A percentile compares a stretch with the other conserved stretches of the same genome.
phyloP scores from a whole-genome alignment of 2,329 filamentous ascomycete genomes.

The Colletotrichum sp. region DNA sequence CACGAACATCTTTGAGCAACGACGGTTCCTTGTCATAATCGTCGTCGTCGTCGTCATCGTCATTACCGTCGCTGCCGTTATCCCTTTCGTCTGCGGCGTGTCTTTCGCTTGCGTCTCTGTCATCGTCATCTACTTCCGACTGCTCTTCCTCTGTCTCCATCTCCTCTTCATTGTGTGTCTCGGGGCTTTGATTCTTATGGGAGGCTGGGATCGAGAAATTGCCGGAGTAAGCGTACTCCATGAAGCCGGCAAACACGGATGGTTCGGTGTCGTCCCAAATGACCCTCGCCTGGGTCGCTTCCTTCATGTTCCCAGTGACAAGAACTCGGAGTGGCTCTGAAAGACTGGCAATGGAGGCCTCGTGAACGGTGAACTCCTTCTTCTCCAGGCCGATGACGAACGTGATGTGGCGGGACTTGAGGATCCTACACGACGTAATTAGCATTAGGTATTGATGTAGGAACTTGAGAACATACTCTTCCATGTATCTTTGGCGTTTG shows the following conservation, averaged over 20 bases:
- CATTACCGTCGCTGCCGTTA: too few species aligned
- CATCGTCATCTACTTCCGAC: too few species aligned
- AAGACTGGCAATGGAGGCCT: neutral
- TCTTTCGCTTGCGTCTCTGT: too few species aligned
- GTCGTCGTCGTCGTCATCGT: too few species aligned
- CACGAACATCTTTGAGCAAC: too few species aligned
- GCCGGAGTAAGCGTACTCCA: neutral
- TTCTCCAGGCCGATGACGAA: neutral
- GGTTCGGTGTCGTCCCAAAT: neutral
- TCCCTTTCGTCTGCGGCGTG: too few species aligned
- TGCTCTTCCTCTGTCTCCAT: too few species aligned
- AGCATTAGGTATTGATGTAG: rapidly evolving
- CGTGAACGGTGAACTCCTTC: neutral
- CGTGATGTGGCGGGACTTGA: neutral
- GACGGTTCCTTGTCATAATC: too few species aligned
- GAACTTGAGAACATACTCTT: neutral
- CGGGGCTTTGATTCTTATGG: too few species aligned
- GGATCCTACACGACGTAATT: neutral
- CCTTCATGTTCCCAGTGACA: neutral
- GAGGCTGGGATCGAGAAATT: too few species aligned
- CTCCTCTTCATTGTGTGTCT: too few species aligned
- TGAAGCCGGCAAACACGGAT: neutral
- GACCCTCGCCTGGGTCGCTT: neutral
- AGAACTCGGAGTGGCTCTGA: neutral
- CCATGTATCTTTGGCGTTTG: neutral